Evolutionary conservation across 1,284 basidiomycete genomes (phyloP), one percentile per base, ranked within the genome.

Genomic region (Cystobasidium slooffiae): DNA sequence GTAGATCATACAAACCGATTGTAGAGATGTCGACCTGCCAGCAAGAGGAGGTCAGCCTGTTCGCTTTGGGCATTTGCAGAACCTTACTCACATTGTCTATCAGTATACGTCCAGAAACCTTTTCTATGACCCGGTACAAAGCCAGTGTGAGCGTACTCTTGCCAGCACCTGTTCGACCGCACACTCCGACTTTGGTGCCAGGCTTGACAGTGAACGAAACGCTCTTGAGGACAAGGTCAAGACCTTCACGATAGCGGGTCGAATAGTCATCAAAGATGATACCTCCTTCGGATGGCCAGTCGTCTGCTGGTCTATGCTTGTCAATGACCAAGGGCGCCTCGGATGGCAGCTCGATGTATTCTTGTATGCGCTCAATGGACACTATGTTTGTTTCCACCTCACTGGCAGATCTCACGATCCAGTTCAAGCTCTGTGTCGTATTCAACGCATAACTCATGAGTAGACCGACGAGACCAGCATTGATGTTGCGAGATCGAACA

Each of bases 401-500:
- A 58, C 39, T 79, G 46, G 41, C 78, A 67, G 31, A 76, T 58
- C 46, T 76, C 12, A 76, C 75, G 44, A 76, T 66, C 75, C 78
- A 79, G 76, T 83, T 83, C 68, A 84, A 80, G 31, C 82, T 80
- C 76, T 84, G 82, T 1, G 83, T 83, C n/a, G 82, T 84, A 88
- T 91, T 81, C 31, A 97, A 84, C 1, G 92, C 91, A 82, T 94
- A 94, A 1, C 89, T 90, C 79, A 97, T 85, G 66, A 96, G 90
- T 76, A 97, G 85, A n/a, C 95, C 95, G 49, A 97, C 91, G 37
- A 96, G 84, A 0, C 94, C 94, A 0, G 93, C 91, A 82, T 97
- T 91, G 49, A 97, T 83, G 43, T 80, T 88, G 6, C 88, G 87
- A 6, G 88, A 89, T 37, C 72, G 70, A 22, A 89, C 84, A 18